A percentile compares a stretch with the other conserved stretches of the same genome.
Evolutionary conservation across 176 grass and related monocot genomes (phyloP).

Genomic region (Musa itinerans): DNA sequence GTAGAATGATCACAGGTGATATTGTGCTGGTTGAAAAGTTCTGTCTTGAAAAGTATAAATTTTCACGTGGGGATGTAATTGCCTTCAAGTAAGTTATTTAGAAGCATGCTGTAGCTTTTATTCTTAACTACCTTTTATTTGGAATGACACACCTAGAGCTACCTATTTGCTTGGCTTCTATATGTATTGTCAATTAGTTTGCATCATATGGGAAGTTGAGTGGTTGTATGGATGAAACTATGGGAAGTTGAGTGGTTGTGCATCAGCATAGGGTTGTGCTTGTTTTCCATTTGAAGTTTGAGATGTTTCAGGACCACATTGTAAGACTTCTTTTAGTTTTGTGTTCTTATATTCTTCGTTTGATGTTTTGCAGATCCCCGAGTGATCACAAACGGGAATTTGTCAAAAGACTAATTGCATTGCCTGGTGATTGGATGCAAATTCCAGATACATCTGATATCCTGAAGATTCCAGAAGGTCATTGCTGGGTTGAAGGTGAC

Average conservation of each 20-base stretch:
- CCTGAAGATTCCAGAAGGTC: constrained; percentile 45
- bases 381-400: constrained; percentile 17
- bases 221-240: not conserved
- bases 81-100: constrained; percentile 38
- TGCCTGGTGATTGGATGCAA: constrained; percentile 75
- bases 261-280: too few relatives aligned
- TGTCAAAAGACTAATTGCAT: constrained; percentile 60
- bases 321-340: not conserved
- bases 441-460: constrained; percentile 43
- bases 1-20: constrained; percentile 19
- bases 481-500: constrained; percentile 86
- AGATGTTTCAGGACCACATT: not conserved
- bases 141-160: not conserved
- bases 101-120: not conserved
- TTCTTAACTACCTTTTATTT: not conserved
- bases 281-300: too few relatives aligned
- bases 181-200: not conserved
- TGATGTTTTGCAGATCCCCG: constrained; percentile 32
- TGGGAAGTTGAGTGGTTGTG: too few relatives aligned
- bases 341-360: not conserved
- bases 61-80: constrained; percentile 68
- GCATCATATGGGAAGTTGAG: not conserved
- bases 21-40: constrained; percentile 28
- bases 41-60: constrained; percentile 38
- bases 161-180: not conserved